These are phyloP conservation scores for Amanita exitialis DNA, from an alignment of 768 basidiomycete species.

Conservation along the genomic window DNA sequence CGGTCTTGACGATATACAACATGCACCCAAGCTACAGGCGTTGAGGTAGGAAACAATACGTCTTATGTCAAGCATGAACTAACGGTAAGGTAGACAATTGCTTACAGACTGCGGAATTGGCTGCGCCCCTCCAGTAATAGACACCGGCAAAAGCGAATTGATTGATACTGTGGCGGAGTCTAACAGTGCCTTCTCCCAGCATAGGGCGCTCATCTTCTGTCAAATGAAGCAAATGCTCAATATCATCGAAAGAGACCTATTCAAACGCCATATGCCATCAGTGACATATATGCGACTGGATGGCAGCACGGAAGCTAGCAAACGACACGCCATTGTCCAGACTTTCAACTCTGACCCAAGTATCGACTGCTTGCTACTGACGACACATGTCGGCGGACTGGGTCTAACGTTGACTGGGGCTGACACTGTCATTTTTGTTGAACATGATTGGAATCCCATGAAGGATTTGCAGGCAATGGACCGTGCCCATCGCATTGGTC, in stretches of 20 bases:
- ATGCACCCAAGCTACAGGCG: slow-evolving; percentile 91
- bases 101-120: slow-evolving; percentile 94
- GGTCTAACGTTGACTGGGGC: slow-evolving; percentile 96
- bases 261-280: slow-evolving; percentile 86
- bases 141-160: slow-evolving; percentile 58
- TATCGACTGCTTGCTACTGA: slow-evolving; percentile 91
- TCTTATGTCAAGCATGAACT: neutral
- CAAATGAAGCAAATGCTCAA: slow-evolving; percentile 99
- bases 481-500: slow-evolving; percentile 93
- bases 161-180: slow-evolving; percentile 49
- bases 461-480: slow-evolving; percentile 99
- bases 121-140: slow-evolving; percentile 29
- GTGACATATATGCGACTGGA: slow-evolving; percentile 99
- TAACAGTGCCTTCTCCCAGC: slow-evolving; percentile 70
- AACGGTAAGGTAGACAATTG: slow-evolving; percentile 58
- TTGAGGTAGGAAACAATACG: slow-evolving; percentile 48
- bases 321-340: slow-evolving; percentile 94
- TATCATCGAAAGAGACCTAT: slow-evolving; percentile 90
- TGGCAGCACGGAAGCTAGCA: slow-evolving; percentile 83
- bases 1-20: slow-evolving; percentile 66
- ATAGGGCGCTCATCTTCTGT: slow-evolving; percentile 98
- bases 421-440: slow-evolving; percentile 98
- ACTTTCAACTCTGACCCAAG: slow-evolving; percentile 97
- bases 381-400: slow-evolving; percentile 94
- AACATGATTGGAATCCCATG: slow-evolving; percentile 99